Percentiles rank a stretch among this genome's conserved stretches.
Evolutionary conservation across 2,329 filamentous ascomycete genomes (phyloP).

Genomic region (Plenodomus biglobosus): DNA sequence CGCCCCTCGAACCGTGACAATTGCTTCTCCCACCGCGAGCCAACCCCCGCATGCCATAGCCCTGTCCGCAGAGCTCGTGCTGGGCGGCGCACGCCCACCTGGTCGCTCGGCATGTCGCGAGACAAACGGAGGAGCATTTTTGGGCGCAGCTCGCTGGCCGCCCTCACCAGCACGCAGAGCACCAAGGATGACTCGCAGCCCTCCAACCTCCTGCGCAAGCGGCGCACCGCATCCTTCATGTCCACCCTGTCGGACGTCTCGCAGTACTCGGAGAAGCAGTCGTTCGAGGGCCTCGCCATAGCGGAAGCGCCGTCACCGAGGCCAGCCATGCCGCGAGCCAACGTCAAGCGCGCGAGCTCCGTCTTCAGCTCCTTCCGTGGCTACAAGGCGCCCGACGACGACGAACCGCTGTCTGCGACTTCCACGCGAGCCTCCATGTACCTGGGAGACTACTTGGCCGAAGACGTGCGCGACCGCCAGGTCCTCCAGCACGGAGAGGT

Average conservation of each 20-base stretch:
- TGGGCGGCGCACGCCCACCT: constrained; percentile 30
- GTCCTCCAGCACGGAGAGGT: constrained; percentile 70
- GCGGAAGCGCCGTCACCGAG: constrained; percentile 15
- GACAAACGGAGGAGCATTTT: constrained; percentile 45
- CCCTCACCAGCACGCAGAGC: constrained; percentile 31
- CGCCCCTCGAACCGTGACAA: constrained; percentile 6
- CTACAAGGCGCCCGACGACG: constrained; percentile 54
- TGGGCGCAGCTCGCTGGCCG: constrained; percentile 33
- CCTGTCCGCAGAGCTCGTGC: constrained; percentile 30
- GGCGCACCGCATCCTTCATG: constrained; percentile 41
- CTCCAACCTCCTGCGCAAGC: constrained; percentile 42
- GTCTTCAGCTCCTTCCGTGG: constrained; percentile 62
- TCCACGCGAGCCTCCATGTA: constrained; percentile 52
- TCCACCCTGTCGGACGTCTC: constrained; percentile 36
- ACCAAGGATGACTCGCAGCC: constrained; percentile 40
- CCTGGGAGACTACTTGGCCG: constrained; percentile 43
- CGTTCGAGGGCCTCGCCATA: constrained; percentile 13
- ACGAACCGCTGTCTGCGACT: constrained; percentile 50
- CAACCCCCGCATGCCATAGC: constrained; percentile 24
- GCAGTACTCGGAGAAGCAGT: constrained; percentile 24
- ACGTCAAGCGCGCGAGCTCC: constrained; percentile 45
- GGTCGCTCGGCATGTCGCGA: constrained; percentile 35
- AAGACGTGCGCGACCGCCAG: constrained; percentile 38
- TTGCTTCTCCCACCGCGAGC: constrained; percentile 10
- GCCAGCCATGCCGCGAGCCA: constrained; percentile 24